Percentiles rank a stretch among this genome's conserved stretches.
Conservation (phyloP, 2,329 filamentous ascomycete species). For the Sordariomycetes sp. region DNA sequence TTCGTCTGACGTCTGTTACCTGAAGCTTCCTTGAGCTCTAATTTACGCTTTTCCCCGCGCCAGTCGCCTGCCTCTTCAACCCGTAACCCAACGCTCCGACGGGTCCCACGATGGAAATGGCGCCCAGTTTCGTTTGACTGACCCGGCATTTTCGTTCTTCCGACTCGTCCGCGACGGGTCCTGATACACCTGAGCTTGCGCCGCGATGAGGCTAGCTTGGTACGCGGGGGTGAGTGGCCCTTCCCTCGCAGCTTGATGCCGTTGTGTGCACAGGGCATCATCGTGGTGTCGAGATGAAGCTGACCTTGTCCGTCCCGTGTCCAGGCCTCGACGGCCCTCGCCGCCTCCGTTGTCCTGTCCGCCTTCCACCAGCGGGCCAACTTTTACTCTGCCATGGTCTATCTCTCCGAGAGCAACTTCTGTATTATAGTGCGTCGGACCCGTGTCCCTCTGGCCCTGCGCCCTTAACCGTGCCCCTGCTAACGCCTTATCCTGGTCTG, state of each 20-base stretch:
- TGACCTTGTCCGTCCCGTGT: background rate
- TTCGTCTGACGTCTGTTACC: background rate
- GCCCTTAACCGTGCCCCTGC: background rate
- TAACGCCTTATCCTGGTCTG: background rate
- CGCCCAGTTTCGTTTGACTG: background rate
- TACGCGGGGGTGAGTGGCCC: constrained; percentile 46
- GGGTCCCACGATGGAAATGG: background rate
- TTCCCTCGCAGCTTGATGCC: background rate
- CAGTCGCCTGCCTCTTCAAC: background rate
- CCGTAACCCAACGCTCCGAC: background rate
- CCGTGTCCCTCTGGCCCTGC: background rate
- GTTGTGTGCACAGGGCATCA: background rate
- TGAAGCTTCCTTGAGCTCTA: background rate
- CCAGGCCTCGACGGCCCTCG: constrained; percentile 73
- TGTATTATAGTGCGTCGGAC: constrained; percentile 68
- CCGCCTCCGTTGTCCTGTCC: constrained; percentile 73
- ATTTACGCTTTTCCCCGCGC: background rate
- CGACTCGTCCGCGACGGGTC: background rate
- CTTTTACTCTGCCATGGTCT: constrained; percentile 97
- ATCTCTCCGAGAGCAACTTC: constrained; percentile 91
- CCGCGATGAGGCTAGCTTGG: constrained; percentile 47
- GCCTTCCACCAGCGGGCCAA: constrained; percentile 93
- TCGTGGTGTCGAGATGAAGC: background rate
- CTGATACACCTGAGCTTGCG: background rate
- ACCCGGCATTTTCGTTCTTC: background rate